Conservation (phyloP, 129 eudicot genomes). For the Helianthus tuberosus region DNA sequence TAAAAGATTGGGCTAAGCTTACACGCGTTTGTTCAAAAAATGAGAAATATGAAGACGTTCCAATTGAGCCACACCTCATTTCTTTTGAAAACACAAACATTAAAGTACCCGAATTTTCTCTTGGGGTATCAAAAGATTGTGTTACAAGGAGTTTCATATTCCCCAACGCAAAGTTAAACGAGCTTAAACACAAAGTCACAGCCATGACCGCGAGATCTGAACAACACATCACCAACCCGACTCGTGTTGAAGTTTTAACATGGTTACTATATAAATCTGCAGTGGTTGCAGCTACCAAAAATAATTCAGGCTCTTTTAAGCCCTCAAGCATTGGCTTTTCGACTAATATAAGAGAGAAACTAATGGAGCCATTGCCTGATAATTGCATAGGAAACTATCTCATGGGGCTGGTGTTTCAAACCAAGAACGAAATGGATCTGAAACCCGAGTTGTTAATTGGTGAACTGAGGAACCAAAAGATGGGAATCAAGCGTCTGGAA, state of each 20-base stretch:
- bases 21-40: background rate
- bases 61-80: background rate
- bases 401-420: background rate
- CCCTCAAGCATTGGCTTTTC: background rate
- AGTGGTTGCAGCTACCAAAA: background rate
- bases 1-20: background rate
- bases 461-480: slow-evolving; percentile 5
- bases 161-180: background rate
- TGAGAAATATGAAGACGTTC: background rate
- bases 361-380: slow-evolving; percentile 13
- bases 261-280: slow-evolving; percentile 13
- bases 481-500: background rate
- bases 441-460: background rate
- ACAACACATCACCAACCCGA: background rate
- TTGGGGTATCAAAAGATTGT: background rate
- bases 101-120: background rate
- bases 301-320: background rate
- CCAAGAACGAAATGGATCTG: background rate
- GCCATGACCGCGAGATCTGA: background rate
- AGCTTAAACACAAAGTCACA: background rate
- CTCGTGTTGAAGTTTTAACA: background rate
- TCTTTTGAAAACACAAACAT: background rate
- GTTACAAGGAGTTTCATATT: background rate
- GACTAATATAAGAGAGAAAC: background rate
- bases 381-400: background rate